Evolutionary conservation across 495 filamentous ascomycete genomes (phyloP).

Genomic region (Penicillium desertorum): DNA sequence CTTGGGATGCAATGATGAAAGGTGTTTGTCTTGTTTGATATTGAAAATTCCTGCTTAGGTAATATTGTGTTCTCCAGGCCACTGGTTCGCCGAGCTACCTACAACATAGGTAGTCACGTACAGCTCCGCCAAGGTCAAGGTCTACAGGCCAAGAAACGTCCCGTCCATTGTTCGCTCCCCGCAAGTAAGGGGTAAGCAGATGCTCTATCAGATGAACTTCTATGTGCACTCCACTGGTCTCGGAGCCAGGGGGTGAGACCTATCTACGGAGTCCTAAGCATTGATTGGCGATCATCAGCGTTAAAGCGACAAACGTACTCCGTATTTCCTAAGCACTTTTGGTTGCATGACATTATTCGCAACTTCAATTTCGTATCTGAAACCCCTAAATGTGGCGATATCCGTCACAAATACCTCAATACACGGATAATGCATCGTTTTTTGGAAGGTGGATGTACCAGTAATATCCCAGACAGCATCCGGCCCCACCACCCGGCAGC

Average conservation of each 20-base stretch:
- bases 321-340: background rate
- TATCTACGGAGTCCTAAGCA: background rate
- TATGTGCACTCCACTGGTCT: background rate
- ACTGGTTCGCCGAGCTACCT: no score
- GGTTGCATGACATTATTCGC: background rate
- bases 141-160: background rate
- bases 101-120: background rate
- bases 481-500: background rate
- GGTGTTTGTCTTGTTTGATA: conserved; percentile 29
- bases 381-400: background rate
- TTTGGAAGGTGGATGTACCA: background rate
- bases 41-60: conserved; percentile 1
- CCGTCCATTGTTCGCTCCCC: background rate
- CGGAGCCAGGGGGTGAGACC: background rate
- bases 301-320: no score
- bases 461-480: background rate
- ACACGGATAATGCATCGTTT: background rate
- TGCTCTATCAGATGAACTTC: background rate
- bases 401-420: background rate
- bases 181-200: background rate
- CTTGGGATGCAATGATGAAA: conserved; percentile 15
- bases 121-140: background rate
- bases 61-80: background rate
- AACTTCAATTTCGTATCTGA: background rate
- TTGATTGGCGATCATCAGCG: background rate